A percentile compares a stretch with the other conserved stretches of the same genome.
Evolutionary conservation across 73 alveolate genomes (phyloP).

Genomic region (Stentor coeruleus): DNA sequence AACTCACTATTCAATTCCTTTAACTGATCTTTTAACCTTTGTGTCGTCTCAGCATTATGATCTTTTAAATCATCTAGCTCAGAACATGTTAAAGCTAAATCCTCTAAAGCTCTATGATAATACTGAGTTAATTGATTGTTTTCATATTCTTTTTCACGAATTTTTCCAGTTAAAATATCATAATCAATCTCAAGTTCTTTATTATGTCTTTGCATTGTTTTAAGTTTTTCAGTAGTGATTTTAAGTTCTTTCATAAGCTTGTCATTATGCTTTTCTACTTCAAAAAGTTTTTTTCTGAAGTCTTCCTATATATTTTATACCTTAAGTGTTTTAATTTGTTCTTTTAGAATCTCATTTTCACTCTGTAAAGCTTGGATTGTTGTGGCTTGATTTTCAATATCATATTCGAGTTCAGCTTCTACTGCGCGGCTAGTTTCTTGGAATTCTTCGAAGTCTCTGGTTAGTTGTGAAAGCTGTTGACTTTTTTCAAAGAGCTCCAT

Average conservation of each 20-base stretch:
- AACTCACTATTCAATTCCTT: neutral
- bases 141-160: conserved; percentile 17
- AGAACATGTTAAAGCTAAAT: conserved; percentile 14
- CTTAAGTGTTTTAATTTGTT: neutral
- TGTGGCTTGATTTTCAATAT: neutral
- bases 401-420: conserved; percentile 18
- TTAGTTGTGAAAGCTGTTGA: too few relatives aligned
- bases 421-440: conserved; percentile 4
- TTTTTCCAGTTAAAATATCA: neutral
- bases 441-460: neutral
- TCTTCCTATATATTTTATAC: conserved; percentile 1
- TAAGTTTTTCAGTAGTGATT: neutral
- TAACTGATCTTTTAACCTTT: conserved; percentile 16
- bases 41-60: conserved; percentile 13
- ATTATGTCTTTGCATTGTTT: neutral
- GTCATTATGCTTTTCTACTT: neutral
- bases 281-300: neutral
- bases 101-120: neutral
- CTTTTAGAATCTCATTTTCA: conserved; percentile 16
- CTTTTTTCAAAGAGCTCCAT: too few relatives aligned
- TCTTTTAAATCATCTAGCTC: conserved; percentile 13
- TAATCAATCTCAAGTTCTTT: conserved; percentile 18
- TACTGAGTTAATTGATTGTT: neutral
- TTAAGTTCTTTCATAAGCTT: conserved; percentile 5
- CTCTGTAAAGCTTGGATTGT: neutral